Evolutionary conservation across 768 basidiomycete genomes (phyloP), one percentile per base, ranked within the genome.

Genomic region (Phaffia australis): DNA sequence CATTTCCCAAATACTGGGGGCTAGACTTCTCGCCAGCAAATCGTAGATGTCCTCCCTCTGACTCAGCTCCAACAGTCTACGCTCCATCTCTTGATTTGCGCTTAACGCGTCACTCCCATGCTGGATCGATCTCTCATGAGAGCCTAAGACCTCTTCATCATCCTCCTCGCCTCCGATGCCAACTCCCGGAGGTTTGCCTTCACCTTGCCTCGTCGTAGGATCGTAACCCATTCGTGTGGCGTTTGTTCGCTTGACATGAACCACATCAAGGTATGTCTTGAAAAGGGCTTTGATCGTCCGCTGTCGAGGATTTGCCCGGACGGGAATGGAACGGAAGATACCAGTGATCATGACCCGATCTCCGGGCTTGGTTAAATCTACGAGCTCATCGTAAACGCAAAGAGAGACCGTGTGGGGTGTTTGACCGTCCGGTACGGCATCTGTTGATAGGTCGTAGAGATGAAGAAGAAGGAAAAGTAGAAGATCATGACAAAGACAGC

Each of bases 381-480:
- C 94, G 3, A 99, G 83, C 74, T 99, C 95, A 73, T 99, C 94
- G 73, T 99, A 98, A n/a, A 89, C 89, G 75, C 92, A 93, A 63
- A 98, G 78, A 0, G 89, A 92, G 62, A 99, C 93, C 0, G 94
- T 98, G 71, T 97, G 93, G 0, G 95, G 95, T 0, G 95, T 98
- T 75, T 98, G 94, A 2, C 95, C 95, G 76, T 97, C 94, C 5
- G 94, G 94, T 0, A 99, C 94, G 11, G 87, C 89, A 73, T 99
- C 95, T 74, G 66, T 19, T 42, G 4, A n/a, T n/a, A n/a, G n/a
- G n/a, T 54, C 15, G 60, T 32, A 18, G 1, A 3, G 23, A 16
- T 25, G 58, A 46, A 57, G 9, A 47, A 51, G 19, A 21, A 54
- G 56, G 16, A 54, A 19, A 14, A 46, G 18, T 1, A 50, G 23